These are phyloP conservation scores for Thelonectria discophora DNA, from an alignment of 2,329 filamentous ascomycete species.

Conservation along the genomic window DNA sequence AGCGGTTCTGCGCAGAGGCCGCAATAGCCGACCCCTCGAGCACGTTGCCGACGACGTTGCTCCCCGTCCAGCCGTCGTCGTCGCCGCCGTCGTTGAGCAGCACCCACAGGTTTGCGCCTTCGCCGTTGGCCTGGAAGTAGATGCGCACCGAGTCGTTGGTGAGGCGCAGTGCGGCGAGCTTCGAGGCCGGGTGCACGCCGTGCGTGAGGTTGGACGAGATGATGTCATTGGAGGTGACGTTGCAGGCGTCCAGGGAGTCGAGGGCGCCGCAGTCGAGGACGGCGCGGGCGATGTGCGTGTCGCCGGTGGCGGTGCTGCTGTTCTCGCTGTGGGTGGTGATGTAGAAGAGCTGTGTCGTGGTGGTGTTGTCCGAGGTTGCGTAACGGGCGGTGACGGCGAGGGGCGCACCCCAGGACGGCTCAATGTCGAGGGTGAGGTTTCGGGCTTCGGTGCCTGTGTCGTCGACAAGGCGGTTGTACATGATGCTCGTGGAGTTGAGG, in stretches of 20 bases:
- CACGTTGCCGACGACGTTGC: slow-evolving; percentile 14
- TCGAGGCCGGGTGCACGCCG: slow-evolving; percentile 27
- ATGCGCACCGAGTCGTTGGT: slow-evolving; percentile 23
- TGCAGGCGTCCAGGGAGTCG: slow-evolving; percentile 20
- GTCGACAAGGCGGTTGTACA: slow-evolving; percentile 27
- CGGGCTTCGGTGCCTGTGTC: slow-evolving; percentile 20
- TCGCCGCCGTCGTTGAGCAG: slow-evolving; percentile 19
- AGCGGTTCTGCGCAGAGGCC: slow-evolving; percentile 17
- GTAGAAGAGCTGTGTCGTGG: slow-evolving; percentile 30
- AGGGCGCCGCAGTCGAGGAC: slow-evolving; percentile 26
- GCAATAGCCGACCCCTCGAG: slow-evolving; percentile 25
- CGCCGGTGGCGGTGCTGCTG: background rate
- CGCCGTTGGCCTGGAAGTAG: slow-evolving; percentile 29
- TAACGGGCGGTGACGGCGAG: slow-evolving; percentile 26
- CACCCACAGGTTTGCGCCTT: slow-evolving; percentile 24
- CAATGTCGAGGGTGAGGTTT: slow-evolving; percentile 28
- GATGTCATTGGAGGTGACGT: slow-evolving; percentile 28
- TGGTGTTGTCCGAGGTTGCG: slow-evolving; percentile 5
- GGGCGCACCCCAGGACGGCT: slow-evolving; percentile 32
- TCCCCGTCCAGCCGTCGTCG: slow-evolving; percentile 15
- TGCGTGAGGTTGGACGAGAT: slow-evolving; percentile 26
- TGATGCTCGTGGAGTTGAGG: slow-evolving; percentile 28
- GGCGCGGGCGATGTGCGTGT: slow-evolving; percentile 28
- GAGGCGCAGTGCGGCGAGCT: slow-evolving; percentile 29
- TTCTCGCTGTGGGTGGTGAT: slow-evolving; percentile 17